These are phyloP conservation scores for Dendrobium nobile DNA, from an alignment of 106 monocot genomes.

Conservation along the genomic window DNA sequence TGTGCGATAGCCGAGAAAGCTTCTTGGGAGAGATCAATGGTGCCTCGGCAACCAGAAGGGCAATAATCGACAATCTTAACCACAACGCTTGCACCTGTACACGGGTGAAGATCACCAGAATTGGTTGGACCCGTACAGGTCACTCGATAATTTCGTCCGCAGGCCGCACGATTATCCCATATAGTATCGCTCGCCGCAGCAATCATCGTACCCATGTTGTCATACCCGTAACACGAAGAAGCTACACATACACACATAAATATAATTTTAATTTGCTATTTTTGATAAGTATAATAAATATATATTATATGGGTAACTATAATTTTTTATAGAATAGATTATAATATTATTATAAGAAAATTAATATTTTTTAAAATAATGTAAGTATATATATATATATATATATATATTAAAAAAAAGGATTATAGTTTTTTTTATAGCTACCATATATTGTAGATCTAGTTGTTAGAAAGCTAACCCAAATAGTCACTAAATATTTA, in stretches of 20 bases:
- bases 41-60: not conserved
- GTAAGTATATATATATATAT: too few species aligned
- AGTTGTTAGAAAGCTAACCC: not conserved
- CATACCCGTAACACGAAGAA: conserved; percentile 27
- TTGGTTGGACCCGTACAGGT: conserved; percentile 1
- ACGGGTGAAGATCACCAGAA: not conserved
- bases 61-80: not conserved
- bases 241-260: conserved; percentile 6
- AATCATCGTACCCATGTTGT: conserved; percentile 36
- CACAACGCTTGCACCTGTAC: not conserved
- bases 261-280: too few species aligned
- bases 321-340: too few species aligned
- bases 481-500: not conserved
- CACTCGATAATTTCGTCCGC: not conserved
- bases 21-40: conserved; percentile 6
- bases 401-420: too few species aligned
- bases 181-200: conserved; percentile 51
- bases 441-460: too few species aligned
- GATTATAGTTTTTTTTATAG: too few species aligned
- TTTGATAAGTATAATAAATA: too few species aligned
- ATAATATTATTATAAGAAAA: too few species aligned
- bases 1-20: not conserved
- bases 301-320: too few species aligned
- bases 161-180: conserved; percentile 16
- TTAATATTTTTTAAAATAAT: too few species aligned